Base-by-base conservation (phyloP, 2,329 filamentous ascomycete genomes). In the Teratosphaeria gauchensis region DNA sequence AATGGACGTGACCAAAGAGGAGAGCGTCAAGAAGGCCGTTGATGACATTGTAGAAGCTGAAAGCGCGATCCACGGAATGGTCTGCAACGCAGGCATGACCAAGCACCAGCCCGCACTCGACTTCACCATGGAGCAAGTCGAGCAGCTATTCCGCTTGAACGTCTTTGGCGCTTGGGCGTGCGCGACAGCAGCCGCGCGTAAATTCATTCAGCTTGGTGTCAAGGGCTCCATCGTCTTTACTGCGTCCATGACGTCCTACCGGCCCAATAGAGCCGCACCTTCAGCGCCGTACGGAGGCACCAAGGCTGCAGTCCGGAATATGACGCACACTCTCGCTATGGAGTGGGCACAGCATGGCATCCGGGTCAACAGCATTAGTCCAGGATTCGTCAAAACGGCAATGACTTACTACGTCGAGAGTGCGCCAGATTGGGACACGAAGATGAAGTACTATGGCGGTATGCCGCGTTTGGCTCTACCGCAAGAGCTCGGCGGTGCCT, bases 371-470 rank as follows among this genome's bases (percentile, higher is more conserved):
- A 66, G 63, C 38, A 66, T 72, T 53, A 67, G 63, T 52, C 69
- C 69, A 9, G 69, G 70, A 9, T 70, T 69, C 52, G 69, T 71
- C n/a, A 64, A 61, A 58, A 71, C 56, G 28, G 72, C 71, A 2
- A 78, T 78, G 76, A 78, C 76, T 1, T 78, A 80, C 64, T 80
- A 75, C 66, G 75, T 81, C 3, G 76, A 78, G 21, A 72, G 74
- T 55, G 74, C 77, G 55, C 73, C 75, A 0, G 79, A 81, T 60
- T 81, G 78, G 77, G 75, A 79, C 54, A 67, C 77, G 60, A 79
- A 82, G 69, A 73, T 81, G 63, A 76, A 79, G 67, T 81, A 81
- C 64, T 82, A 82, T 63, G 78, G 80, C 8, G 80, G 78, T 1
- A 79, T 82, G 71, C 77, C 78, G 3, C 70, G 79, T 19, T 63